phyloP scores from a whole-genome alignment of 2,329 filamentous ascomycete species.

The Aspergillus quadricinctus region DNA sequence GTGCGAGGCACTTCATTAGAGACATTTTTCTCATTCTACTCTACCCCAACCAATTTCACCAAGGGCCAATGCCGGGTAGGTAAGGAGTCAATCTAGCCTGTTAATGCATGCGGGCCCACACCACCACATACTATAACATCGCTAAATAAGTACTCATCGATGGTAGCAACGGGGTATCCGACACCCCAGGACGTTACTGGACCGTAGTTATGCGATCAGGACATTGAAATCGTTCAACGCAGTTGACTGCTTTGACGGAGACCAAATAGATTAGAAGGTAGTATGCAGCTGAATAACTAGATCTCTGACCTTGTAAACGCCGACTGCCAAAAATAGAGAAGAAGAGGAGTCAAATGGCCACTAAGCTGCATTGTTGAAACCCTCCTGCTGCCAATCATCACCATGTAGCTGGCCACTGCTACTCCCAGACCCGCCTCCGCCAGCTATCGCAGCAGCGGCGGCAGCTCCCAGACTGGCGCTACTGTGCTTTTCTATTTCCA shows the following conservation, averaged over 20 bases:
- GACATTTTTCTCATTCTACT: neutral
- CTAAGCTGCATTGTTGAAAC: constrained; percentile 42
- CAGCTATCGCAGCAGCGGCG: constrained; percentile 35
- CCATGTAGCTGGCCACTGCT: constrained; percentile 32
- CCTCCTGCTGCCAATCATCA: constrained; percentile 62
- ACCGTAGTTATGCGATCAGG: neutral
- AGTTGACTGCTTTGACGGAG: neutral
- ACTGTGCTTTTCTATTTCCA: constrained; percentile 60
- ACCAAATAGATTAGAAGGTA: neutral
- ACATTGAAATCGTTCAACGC: neutral
- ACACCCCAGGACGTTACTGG: neutral
- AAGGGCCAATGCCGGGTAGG: neutral
- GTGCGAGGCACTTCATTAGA: neutral
- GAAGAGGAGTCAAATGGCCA: neutral
- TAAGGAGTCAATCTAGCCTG: neutral
- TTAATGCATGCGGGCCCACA: neutral
- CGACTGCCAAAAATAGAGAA: neutral
- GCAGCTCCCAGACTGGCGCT: constrained; percentile 48
- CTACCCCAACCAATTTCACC: neutral
- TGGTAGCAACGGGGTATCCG: neutral
- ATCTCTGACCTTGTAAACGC: neutral
- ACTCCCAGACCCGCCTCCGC: constrained; percentile 18
- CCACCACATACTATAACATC: neutral
- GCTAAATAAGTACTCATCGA: neutral
- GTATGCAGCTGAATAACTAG: neutral